Percentiles rank a stretch among this genome's conserved stretches.
phyloP scores from a whole-genome alignment of 805 yeast genomes.

The Barnettozyma vustinii region DNA sequence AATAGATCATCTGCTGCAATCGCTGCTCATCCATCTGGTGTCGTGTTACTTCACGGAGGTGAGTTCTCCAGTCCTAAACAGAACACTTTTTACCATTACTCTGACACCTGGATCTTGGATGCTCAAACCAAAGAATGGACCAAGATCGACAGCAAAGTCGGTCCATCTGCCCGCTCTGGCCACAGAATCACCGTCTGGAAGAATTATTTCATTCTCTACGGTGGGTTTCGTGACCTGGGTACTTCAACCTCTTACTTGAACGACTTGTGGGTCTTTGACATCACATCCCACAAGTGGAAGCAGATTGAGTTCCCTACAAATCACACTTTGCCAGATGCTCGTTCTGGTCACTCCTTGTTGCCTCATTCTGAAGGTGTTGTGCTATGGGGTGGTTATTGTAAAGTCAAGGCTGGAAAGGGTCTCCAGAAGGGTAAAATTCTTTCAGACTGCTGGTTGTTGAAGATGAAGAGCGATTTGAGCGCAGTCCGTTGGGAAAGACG shows the following conservation, averaged over 20 bases:
- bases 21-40: constrained; percentile 89
- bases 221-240: constrained; percentile 92
- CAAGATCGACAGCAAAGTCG: constrained; percentile 68
- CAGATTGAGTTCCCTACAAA: constrained; percentile 83
- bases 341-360: constrained; percentile 88
- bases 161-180: constrained; percentile 87
- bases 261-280: constrained; percentile 91
- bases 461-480: constrained; percentile 75
- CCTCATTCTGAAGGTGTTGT: constrained; percentile 79
- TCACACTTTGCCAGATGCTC: constrained; percentile 78
- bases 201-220: constrained; percentile 76
- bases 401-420: constrained; percentile 85
- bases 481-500: constrained; percentile 85
- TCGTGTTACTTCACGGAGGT: constrained; percentile 87
- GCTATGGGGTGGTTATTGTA: constrained; percentile 90
- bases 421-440: constrained; percentile 87
- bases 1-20: constrained; percentile 92
- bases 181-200: constrained; percentile 91
- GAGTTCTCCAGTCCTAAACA: constrained; percentile 97
- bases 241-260: constrained; percentile 73
- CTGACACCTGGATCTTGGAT: constrained; percentile 94
- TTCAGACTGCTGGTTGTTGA: constrained; percentile 79
- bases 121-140: constrained; percentile 84
- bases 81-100: constrained; percentile 90
- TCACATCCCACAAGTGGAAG: constrained; percentile 84